A percentile compares a stretch with the other conserved stretches of the same genome.
Evolutionary conservation across 495 filamentous ascomycete species (phyloP).

Genomic region (Cercophora newfieldiana): DNA sequence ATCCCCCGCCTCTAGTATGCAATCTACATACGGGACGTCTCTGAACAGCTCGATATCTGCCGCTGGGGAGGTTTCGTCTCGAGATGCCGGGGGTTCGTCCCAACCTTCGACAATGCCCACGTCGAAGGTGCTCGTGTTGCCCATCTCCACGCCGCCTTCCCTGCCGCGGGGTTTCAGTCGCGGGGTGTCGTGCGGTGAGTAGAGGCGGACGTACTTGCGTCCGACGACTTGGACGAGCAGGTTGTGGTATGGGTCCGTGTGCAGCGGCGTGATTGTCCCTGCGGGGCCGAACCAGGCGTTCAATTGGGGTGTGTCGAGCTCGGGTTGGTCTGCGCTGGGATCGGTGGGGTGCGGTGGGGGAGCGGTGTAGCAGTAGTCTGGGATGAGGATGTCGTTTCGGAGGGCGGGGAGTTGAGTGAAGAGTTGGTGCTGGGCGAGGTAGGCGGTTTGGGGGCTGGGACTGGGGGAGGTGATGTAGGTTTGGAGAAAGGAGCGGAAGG

Average conservation of each 20-base stretch:
- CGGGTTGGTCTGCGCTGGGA: slow-evolving; percentile 48
- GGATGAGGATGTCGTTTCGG: slow-evolving; percentile 71
- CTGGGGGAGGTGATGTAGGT: slow-evolving; percentile 48
- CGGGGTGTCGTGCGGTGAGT: slow-evolving; percentile 61
- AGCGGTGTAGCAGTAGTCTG: slow-evolving; percentile 80
- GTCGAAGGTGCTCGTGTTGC: slow-evolving; percentile 81
- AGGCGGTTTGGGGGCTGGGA: slow-evolving; percentile 51
- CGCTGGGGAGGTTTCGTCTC: slow-evolving; percentile 24
- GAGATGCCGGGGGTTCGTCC: slow-evolving; percentile 30
- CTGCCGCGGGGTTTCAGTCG: slow-evolving; percentile 64
- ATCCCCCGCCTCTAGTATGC: slow-evolving; percentile 76
- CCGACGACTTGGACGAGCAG: slow-evolving; percentile 89
- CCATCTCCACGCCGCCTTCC: slow-evolving; percentile 84
- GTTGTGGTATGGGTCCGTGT: slow-evolving; percentile 94
- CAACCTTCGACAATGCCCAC: slow-evolving; percentile 60
- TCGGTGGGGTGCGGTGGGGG: slow-evolving; percentile 57
- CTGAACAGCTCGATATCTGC: slow-evolving; percentile 53
- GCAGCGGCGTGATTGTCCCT: slow-evolving; percentile 85
- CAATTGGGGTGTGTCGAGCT: slow-evolving; percentile 55
- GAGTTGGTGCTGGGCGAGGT: slow-evolving; percentile 89
- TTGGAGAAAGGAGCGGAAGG: slow-evolving; percentile 70
- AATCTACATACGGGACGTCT: slow-evolving; percentile 70
- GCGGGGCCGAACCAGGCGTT: slow-evolving; percentile 94
- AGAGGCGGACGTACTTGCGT: slow-evolving; percentile 85
- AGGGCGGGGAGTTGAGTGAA: slow-evolving; percentile 80